These are phyloP conservation scores for Linnemannia elongata DNA, from an alignment of 192 early-diverging fungal genomes.

Conservation along the genomic window DNA sequence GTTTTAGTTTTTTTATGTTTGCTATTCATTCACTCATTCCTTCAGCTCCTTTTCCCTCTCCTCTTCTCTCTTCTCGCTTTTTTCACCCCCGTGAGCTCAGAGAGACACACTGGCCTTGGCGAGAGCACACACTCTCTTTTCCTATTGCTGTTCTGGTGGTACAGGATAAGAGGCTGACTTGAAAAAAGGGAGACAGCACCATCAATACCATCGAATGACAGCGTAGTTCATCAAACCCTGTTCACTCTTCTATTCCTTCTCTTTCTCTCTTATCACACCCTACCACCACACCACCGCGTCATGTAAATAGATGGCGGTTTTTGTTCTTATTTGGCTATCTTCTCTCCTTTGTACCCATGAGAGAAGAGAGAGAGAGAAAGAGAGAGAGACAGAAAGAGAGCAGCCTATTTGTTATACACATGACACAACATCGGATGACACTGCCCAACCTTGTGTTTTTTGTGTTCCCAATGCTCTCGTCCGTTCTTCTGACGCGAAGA, in stretches of 20 bases:
- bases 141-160: slow-evolving; percentile 11
- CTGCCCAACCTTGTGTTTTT: not conserved
- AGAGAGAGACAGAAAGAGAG: not conserved
- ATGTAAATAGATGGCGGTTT: not conserved
- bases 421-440: not conserved
- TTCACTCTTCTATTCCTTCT: slow-evolving; percentile 11
- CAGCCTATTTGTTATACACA: not conserved
- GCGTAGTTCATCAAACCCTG: not conserved
- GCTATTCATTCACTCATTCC: not conserved
- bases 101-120: not conserved
- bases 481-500: not conserved
- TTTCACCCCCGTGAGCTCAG: not conserved
- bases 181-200: not conserved
- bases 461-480: not conserved
- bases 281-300: not conserved
- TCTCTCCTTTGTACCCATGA: not conserved
- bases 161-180: slow-evolving; percentile 12
- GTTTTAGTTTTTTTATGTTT: not conserved
- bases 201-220: not conserved
- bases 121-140: not conserved
- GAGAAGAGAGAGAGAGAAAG: not conserved
- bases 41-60: not conserved
- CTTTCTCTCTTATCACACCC: not conserved
- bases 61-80: not conserved
- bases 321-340: not conserved